A percentile compares a stretch with the other conserved stretches of the same genome.
phyloP scores from a whole-genome alignment of 2,329 filamentous ascomycete genomes.

The Venturia effusa region DNA sequence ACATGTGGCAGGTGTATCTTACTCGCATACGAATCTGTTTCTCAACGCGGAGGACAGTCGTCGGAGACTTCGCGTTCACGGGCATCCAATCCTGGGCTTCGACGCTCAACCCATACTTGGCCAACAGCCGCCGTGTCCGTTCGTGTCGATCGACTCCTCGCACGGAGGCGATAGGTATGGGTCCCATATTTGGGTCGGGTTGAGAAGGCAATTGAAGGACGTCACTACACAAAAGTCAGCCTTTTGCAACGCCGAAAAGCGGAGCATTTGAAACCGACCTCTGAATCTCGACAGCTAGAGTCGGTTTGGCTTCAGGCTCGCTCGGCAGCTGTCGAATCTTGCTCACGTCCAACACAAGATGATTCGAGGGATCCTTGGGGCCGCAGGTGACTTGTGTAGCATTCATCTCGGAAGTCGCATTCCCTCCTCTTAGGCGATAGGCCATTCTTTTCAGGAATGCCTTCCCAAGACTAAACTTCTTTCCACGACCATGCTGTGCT shows the following conservation, averaged over 20 bases:
- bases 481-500: not conserved
- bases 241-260: not conserved
- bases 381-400: not conserved
- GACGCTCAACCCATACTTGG: conserved; percentile 5
- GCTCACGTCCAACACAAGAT: not conserved
- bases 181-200: not conserved
- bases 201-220: not conserved
- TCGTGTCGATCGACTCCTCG: conserved; percentile 1
- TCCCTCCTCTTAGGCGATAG: not conserved
- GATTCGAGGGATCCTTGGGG: not conserved
- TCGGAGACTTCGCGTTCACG: not conserved
- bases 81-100: conserved; percentile 3
- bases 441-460: not conserved
- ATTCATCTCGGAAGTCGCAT: not conserved
- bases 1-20: conserved; percentile 4
- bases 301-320: not conserved
- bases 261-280: not conserved
- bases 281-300: not conserved
- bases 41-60: conserved; percentile 5
- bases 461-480: not conserved
- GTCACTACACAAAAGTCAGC: not conserved
- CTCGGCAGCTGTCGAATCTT: too few relatives aligned
- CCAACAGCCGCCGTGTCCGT: not conserved
- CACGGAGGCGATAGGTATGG: not conserved
- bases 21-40: conserved; percentile 10